A percentile compares a stretch with the other conserved stretches of the same genome.
phyloP scores from a whole-genome alignment of 148 eudicot genomes.

The Euryodendron excelsum region DNA sequence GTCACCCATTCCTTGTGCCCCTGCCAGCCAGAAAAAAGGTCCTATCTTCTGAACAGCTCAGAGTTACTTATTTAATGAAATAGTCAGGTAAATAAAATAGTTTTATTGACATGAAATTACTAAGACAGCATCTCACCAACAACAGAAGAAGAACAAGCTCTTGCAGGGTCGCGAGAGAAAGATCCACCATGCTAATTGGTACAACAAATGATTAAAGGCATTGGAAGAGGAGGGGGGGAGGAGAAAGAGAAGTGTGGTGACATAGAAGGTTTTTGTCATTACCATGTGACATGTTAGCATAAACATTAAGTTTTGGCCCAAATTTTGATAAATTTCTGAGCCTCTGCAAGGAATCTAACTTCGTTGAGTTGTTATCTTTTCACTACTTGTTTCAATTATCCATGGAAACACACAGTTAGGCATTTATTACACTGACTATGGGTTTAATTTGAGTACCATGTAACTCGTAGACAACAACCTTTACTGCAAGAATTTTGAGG shows the following conservation, averaged over 20 bases:
- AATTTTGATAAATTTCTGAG: not conserved
- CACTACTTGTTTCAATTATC: not conserved
- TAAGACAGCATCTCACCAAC: not conserved
- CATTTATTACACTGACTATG: not conserved
- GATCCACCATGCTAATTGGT: not conserved
- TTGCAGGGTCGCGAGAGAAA: not conserved
- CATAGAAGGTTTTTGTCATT: not conserved
- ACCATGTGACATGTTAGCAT: not conserved
- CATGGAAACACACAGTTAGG: not conserved
- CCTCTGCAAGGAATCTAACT: not conserved
- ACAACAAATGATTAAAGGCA: not conserved
- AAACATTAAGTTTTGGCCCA: not conserved
- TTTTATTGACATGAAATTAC: not conserved
- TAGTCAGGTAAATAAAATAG: not conserved
- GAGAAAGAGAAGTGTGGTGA: not conserved
- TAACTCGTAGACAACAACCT: not conserved
- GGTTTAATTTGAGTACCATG: not conserved
- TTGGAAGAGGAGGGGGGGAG: not conserved
- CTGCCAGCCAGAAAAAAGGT: slow-evolving; percentile 30
- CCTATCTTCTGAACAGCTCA: not conserved
- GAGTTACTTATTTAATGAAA: not conserved
- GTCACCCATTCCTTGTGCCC: slow-evolving; percentile 99
- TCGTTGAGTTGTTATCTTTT: not conserved
- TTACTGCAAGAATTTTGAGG: not conserved
- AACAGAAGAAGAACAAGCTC: slow-evolving; percentile 4